Evolutionary conservation across 78 protist genomes (phyloP).

Genomic region (Creolimax fragrantissima): DNA sequence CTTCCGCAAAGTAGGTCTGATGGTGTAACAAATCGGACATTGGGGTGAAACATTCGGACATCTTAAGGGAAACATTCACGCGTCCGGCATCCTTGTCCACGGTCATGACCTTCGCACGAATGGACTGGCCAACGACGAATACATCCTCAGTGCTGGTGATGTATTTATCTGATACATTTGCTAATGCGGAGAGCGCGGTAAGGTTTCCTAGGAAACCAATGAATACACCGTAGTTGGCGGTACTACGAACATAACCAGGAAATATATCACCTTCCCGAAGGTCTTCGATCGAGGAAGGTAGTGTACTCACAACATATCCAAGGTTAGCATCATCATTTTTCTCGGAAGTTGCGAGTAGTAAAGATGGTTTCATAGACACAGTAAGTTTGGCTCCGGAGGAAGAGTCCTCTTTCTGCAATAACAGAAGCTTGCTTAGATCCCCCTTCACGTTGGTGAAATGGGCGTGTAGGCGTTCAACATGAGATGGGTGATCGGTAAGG

Average conservation of each 20-base stretch:
- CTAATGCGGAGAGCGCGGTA: not conserved
- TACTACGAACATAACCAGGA: not conserved
- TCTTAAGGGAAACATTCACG: not conserved
- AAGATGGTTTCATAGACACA: not conserved
- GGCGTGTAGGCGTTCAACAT: not conserved
- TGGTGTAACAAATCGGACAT: not conserved
- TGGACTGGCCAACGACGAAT: not conserved
- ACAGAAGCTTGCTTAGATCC: not conserved
- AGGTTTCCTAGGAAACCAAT: not conserved
- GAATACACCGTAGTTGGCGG: constrained; percentile 4
- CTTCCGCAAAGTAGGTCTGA: not conserved
- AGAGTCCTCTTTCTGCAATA: not conserved
- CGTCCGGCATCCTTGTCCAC: not conserved
- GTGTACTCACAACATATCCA: not conserved
- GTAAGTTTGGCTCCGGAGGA: not conserved
- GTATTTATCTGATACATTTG: not conserved
- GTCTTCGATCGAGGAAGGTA: not conserved
- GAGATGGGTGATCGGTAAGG: not conserved
- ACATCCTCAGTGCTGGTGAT: not conserved
- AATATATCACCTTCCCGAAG: not conserved
- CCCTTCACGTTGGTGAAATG: not conserved
- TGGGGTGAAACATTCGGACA: not conserved
- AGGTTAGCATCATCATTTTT: not conserved
- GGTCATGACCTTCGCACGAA: not conserved
- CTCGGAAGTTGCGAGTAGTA: not conserved